Percentiles rank a stretch among this genome's conserved stretches.
Conservation (phyloP, 129 eudicot species). For the Rutidosis leptorrhynchoides region DNA sequence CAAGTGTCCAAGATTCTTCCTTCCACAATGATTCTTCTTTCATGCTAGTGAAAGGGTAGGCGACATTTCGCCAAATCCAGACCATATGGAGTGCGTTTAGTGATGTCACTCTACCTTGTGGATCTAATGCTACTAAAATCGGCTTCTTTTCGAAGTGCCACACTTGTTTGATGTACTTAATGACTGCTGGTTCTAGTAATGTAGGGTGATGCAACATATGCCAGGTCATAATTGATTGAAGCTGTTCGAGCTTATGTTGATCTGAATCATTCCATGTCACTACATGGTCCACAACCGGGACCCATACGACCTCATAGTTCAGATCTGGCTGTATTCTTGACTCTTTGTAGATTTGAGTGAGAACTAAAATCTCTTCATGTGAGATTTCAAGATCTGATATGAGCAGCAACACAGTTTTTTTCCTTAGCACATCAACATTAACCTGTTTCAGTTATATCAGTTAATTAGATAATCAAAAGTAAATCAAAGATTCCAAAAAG, state of each 20-base stretch:
- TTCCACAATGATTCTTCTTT: slow-evolving; percentile 72
- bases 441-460: slow-evolving; percentile 43
- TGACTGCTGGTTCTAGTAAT: slow-evolving; percentile 61
- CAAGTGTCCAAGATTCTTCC: slow-evolving; percentile 77
- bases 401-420: slow-evolving; percentile 65
- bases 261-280: slow-evolving; percentile 57
- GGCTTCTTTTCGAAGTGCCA: slow-evolving; percentile 68
- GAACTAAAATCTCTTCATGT: slow-evolving; percentile 58
- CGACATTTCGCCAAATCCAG: slow-evolving; percentile 83
- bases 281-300: slow-evolving; percentile 58
- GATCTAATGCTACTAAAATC: slow-evolving; percentile 72
- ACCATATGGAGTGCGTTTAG: slow-evolving; percentile 81
- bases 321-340: slow-evolving; percentile 49
- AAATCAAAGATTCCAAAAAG: slow-evolving; percentile 3
- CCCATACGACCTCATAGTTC: slow-evolving; percentile 76
- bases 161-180: slow-evolving; percentile 64
- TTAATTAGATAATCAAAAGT: slow-evolving; percentile 7
- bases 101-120: slow-evolving; percentile 68
- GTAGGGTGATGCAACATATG: slow-evolving; percentile 67
- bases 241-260: slow-evolving; percentile 51
- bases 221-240: slow-evolving; percentile 81
- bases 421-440: slow-evolving; percentile 55
- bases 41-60: slow-evolving; percentile 58
- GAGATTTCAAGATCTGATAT: slow-evolving; percentile 71
- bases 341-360: slow-evolving; percentile 58